phyloP scores from a whole-genome alignment of 164 flowering plant species.

The Stephania cephalantha region DNA sequence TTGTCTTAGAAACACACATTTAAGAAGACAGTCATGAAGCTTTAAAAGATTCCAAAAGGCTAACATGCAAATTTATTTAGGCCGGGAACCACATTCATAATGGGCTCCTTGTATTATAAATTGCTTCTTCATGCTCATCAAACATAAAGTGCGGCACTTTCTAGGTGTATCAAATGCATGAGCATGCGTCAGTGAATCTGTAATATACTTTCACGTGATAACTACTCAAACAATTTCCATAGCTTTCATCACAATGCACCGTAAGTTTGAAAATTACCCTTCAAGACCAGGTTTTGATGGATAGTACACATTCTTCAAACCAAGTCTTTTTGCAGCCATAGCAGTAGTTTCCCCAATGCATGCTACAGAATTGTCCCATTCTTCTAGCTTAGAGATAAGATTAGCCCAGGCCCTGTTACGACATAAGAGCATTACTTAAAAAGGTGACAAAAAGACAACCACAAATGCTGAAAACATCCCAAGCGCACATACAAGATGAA shows the following conservation, averaged over 20 bases:
- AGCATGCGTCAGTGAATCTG: not conserved
- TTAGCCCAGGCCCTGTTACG: constrained; percentile 74
- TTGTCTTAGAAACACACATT: not conserved
- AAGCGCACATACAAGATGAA: not conserved
- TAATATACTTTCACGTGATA: not conserved
- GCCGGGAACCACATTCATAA: not conserved
- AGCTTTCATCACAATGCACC: not conserved
- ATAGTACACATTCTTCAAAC: constrained; percentile 62
- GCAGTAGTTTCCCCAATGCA: constrained; percentile 98
- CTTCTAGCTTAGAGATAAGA: constrained; percentile 40
- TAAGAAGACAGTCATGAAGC: not conserved
- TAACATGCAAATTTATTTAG: not conserved
- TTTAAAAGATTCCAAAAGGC: not conserved
- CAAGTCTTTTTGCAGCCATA: constrained; percentile 63
- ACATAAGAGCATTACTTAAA: not conserved
- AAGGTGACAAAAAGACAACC: not conserved
- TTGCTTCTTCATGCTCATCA: not conserved
- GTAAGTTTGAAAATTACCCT: constrained; percentile 48
- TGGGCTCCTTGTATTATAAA: not conserved
- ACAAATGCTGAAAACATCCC: not conserved
- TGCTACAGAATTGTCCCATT: constrained; percentile 69
- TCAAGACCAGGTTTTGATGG: constrained; percentile 83
- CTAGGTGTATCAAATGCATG: not conserved
- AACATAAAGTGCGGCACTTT: not conserved
- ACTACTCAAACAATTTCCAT: not conserved